Percentiles rank a stretch among this genome's conserved stretches.
Evolutionary conservation across 108 stramenopile species (phyloP).

Genomic region (Pseudonitzschia multiseries): DNA sequence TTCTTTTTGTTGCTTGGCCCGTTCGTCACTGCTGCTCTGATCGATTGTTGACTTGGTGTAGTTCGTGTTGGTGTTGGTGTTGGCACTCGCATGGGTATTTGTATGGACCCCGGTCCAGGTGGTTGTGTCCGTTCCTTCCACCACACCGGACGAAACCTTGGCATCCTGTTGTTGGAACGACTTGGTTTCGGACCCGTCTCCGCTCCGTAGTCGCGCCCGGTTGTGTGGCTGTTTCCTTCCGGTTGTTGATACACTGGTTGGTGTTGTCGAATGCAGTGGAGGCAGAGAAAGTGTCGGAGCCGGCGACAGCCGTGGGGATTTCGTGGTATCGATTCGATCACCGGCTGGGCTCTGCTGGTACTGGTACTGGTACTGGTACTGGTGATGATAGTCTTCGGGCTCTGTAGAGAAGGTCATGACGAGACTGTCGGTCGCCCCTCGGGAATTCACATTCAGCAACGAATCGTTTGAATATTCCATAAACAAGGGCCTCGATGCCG

Average conservation of each 20-base stretch:
- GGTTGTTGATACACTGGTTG: neutral
- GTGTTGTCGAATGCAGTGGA: neutral
- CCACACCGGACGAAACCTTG: neutral
- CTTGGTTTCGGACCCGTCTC: neutral
- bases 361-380: neutral
- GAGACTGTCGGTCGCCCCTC: neutral
- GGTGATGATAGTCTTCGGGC: neutral
- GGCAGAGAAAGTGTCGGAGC: slow-evolving; percentile 2
- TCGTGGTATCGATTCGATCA: neutral
- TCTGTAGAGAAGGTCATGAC: slow-evolving; percentile 2
- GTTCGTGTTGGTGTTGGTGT: neutral
- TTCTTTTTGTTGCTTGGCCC: slow-evolving; percentile 6
- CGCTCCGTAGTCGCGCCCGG: neutral
- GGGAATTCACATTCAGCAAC: neutral
- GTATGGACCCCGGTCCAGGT: neutral
- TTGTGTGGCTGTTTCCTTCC: neutral
- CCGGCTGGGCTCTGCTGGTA: neutral
- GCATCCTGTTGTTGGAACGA: too few relatives aligned
- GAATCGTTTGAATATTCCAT: slow-evolving; percentile 14
- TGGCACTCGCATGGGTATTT: neutral
- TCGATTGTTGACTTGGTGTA: slow-evolving; percentile 11
- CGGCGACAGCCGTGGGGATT: neutral
- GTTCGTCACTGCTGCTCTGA: neutral
- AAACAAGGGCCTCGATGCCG: neutral
- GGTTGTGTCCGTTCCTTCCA: neutral